Conservation (phyloP, 805 yeast genomes). For the Yamadazyma insecticola region DNA sequence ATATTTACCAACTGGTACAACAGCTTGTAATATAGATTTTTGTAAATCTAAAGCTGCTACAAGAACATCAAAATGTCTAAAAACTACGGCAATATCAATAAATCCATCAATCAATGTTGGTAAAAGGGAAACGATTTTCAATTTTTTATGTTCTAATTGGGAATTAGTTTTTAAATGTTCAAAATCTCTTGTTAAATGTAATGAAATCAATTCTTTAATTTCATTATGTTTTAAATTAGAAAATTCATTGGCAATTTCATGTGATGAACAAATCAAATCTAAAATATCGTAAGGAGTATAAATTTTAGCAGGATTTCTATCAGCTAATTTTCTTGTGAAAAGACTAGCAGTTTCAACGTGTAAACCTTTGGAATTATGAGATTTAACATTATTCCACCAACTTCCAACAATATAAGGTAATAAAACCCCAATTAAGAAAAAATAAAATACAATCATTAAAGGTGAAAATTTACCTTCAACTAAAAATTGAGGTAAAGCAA, state of each 20-base stretch:
- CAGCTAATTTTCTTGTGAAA: constrained; percentile 68
- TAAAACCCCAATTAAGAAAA: constrained; percentile 66
- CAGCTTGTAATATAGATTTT: constrained; percentile 73
- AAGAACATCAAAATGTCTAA: constrained; percentile 68
- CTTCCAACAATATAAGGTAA: constrained; percentile 76
- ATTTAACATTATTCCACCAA: constrained; percentile 87
- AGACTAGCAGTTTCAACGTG: constrained; percentile 78
- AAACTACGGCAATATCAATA: constrained; percentile 75
- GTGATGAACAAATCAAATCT: constrained; percentile 58
- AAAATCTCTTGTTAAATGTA: constrained; percentile 54
- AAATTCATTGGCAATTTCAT: constrained; percentile 53
- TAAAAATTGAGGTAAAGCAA: constrained; percentile 88
- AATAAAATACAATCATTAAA: constrained; percentile 57
- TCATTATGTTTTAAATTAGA: constrained; percentile 31
- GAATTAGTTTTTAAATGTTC: too few relatives aligned
- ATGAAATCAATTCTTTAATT: constrained; percentile 47
- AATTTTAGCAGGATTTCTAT: constrained; percentile 65
- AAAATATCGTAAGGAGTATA: constrained; percentile 55
- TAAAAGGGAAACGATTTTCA: constrained; percentile 56
- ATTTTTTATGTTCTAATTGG: constrained; percentile 34
- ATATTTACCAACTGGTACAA: constrained; percentile 46
- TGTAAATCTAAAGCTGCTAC: constrained; percentile 58
- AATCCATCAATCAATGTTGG: constrained; percentile 67
- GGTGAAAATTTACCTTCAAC: constrained; percentile 79
- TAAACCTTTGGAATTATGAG: constrained; percentile 77